A percentile compares a stretch with the other conserved stretches of the same genome.
These are phyloP conservation scores for Acanthamoeba royreba DNA, from an alignment of 208 protist species.

Conservation along the genomic window DNA sequence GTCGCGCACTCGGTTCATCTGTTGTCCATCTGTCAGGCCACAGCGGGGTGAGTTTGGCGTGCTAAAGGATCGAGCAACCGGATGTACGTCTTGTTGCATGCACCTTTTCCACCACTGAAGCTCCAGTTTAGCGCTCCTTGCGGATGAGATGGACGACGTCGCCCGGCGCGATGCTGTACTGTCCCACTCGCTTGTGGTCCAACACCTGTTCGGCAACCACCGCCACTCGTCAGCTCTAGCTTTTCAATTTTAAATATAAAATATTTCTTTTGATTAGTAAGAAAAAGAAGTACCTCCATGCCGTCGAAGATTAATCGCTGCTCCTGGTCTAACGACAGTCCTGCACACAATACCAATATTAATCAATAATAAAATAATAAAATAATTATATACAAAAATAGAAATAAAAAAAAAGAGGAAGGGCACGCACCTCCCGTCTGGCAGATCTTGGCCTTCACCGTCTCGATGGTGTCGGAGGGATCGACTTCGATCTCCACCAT, in stretches of 20 bases:
- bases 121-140: slow-evolving; percentile 28
- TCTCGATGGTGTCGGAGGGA: background rate
- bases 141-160: background rate
- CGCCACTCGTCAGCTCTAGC: too few species aligned
- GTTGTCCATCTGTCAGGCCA: too few species aligned
- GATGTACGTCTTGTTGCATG: too few species aligned
- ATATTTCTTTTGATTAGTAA: too few species aligned
- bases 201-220: background rate
- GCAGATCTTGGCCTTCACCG: background rate
- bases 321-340: background rate
- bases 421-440: background rate
- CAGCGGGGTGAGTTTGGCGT: too few species aligned
- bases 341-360: background rate
- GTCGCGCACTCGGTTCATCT: too few species aligned
- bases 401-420: background rate
- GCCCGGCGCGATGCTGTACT: background rate
- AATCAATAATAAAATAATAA: background rate
- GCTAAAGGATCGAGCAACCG: too few species aligned
- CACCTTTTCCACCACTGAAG: too few species aligned
- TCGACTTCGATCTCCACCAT: background rate
- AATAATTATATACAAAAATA: background rate
- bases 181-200: background rate
- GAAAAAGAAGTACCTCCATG: background rate
- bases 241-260: too few species aligned
- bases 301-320: slow-evolving; percentile 2